A percentile compares a stretch with the other conserved stretches of the same genome.
phyloP scores from a whole-genome alignment of 768 basidiomycete species.

The Lentinus brumalis region DNA sequence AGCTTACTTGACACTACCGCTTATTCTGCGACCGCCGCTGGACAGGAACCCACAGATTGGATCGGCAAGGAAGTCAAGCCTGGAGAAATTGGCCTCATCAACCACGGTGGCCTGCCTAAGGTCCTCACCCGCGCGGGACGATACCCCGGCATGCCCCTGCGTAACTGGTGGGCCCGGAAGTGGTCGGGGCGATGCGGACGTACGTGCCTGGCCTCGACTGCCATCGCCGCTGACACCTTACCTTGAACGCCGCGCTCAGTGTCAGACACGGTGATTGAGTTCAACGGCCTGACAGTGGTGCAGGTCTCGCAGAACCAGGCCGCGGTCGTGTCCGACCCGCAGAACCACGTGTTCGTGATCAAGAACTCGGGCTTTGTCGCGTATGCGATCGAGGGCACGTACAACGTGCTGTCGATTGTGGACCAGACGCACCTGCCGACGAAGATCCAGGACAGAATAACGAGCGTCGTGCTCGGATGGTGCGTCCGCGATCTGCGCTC shows the following conservation, averaged over 20 bases:
- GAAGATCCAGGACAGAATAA: constrained; percentile 61
- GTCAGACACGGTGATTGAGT: constrained; percentile 81
- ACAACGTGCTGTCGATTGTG: constrained; percentile 71
- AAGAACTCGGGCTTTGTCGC: constrained; percentile 81
- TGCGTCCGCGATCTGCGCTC: constrained; percentile 12
- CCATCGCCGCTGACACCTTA: too few relatives aligned
- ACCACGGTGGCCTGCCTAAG: constrained; percentile 83
- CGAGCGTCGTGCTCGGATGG: constrained; percentile 63
- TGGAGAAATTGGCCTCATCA: constrained; percentile 73
- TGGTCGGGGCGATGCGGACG: constrained; percentile 71
- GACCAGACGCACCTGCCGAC: constrained; percentile 80
- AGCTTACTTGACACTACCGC: background rate
- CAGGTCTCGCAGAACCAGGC: constrained; percentile 87
- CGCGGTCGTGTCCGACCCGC: constrained; percentile 75
- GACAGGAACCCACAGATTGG: constrained; percentile 63
- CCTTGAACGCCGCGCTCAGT: constrained; percentile 41
- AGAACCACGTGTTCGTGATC: constrained; percentile 78
- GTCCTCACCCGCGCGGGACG: constrained; percentile 73
- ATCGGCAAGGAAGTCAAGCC: constrained; percentile 71
- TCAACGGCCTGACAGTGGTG: constrained; percentile 79
- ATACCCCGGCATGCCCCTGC: constrained; percentile 73
- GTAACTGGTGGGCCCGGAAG: constrained; percentile 85
- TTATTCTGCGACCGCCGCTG: background rate
- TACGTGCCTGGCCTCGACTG: constrained; percentile 35
- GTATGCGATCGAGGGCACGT: constrained; percentile 77